Percentiles rank a stretch among this genome's conserved stretches.
These are phyloP conservation scores for Pseudotsuga menziesii DNA, from an alignment of 75 land plant genomes.

Conservation along the genomic window DNA sequence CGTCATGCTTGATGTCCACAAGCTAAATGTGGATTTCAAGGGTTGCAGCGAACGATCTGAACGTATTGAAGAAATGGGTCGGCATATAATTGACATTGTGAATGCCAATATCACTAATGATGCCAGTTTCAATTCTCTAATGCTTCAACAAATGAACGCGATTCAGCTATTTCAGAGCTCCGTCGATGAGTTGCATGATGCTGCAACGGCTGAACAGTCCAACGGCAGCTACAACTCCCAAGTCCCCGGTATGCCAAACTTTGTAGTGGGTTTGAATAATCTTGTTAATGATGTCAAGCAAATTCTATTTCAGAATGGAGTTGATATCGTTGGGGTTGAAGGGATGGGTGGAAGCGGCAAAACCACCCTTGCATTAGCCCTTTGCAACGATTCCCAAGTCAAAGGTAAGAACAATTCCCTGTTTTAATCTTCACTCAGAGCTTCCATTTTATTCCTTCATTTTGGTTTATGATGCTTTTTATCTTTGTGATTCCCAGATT, in stretches of 20 bases:
- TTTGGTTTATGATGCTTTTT: conserved; percentile 37
- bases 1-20: not conserved
- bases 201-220: not conserved
- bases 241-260: not conserved
- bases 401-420: not conserved
- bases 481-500: not conserved
- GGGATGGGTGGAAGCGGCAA: not conserved
- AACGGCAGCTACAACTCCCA: not conserved
- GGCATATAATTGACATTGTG: not conserved
- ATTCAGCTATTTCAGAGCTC: not conserved
- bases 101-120: not conserved
- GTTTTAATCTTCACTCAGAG: not conserved
- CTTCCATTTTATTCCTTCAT: not conserved
- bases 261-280: not conserved
- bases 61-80: not conserved
- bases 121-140: not conserved
- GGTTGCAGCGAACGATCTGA: not conserved
- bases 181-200: not conserved
- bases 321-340: not conserved
- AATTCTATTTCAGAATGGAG: not conserved
- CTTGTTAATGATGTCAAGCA: not conserved
- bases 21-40: no score
- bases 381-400: not conserved
- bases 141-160: not conserved
- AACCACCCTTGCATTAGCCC: conserved; percentile 1